Percentiles rank a stretch among this genome's conserved stretches.
Conservation (phyloP, 768 basidiomycete genomes). For the Neoboletus magnificus region DNA sequence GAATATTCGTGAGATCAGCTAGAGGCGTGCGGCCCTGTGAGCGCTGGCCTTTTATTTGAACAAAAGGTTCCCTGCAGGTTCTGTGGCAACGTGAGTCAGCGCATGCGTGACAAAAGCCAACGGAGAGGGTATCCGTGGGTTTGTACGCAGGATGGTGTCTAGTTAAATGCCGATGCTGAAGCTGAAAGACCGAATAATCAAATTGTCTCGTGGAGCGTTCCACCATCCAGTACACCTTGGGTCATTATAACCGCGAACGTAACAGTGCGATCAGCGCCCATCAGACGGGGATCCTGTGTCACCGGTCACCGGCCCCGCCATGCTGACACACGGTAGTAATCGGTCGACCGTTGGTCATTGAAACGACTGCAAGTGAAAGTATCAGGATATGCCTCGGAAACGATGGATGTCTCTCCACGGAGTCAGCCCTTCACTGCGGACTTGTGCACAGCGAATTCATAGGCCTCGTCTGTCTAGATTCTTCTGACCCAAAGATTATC, state of each 20-base stretch:
- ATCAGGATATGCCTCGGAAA: not conserved
- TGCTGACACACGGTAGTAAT: slow-evolving; percentile 7
- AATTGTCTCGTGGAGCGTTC: not conserved
- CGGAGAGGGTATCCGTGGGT: not conserved
- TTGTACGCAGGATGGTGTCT: not conserved
- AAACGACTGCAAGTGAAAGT: not conserved
- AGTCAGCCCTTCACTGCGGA: not conserved
- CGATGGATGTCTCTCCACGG: not conserved
- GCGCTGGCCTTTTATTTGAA: not conserved
- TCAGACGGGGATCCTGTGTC: slow-evolving; percentile 6
- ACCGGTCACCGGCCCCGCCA: slow-evolving; percentile 17
- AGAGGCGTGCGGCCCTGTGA: not conserved
- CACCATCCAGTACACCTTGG: slow-evolving; percentile 5
- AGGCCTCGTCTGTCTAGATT: not conserved
- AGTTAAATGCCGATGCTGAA: not conserved
- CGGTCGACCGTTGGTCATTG: slow-evolving; percentile 5
- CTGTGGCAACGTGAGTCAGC: not conserved
- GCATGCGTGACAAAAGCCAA: not conserved
- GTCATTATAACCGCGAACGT: slow-evolving; percentile 3
- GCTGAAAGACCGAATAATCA: not conserved
- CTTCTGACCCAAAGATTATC: not conserved
- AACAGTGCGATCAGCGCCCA: slow-evolving; percentile 11
- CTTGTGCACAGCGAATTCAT: not conserved
- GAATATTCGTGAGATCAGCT: slow-evolving; percentile 19
- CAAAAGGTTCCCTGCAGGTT: not conserved